Percentiles rank a stretch among this genome's conserved stretches.
These are phyloP conservation scores for Diversispora epigaea DNA, from an alignment of 192 early-diverging fungal genomes.

Conservation along the genomic window DNA sequence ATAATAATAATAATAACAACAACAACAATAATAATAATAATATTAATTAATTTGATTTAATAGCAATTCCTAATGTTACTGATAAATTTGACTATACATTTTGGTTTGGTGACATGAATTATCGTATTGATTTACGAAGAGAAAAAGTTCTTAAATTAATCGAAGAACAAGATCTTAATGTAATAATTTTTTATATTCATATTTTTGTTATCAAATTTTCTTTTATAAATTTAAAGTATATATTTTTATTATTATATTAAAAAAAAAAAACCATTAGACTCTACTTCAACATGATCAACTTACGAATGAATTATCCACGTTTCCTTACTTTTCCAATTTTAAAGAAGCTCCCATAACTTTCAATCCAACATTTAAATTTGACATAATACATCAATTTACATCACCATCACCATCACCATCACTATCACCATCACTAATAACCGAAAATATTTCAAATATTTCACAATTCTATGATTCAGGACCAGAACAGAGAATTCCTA, in stretches of 20 bases:
- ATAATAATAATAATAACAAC: too few relatives aligned
- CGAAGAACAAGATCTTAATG: slow-evolving; percentile 48
- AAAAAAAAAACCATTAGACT: slow-evolving; percentile 31
- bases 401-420: background rate
- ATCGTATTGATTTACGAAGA: slow-evolving; percentile 61
- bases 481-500: slow-evolving; percentile 47
- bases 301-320: slow-evolving; percentile 30
- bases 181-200: background rate
- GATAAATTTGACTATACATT: slow-evolving; percentile 60
- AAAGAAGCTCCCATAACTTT: slow-evolving; percentile 67
- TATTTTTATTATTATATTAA: background rate
- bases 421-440: background rate
- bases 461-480: slow-evolving; percentile 41
- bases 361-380: slow-evolving; percentile 81
- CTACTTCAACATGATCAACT: slow-evolving; percentile 51
- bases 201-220: background rate
- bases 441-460: background rate
- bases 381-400: slow-evolving; percentile 39
- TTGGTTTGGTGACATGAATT: slow-evolving; percentile 81
- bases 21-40: too few relatives aligned
- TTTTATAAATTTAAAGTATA: too few relatives aligned
- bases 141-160: slow-evolving; percentile 51
- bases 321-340: slow-evolving; percentile 49
- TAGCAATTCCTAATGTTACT: slow-evolving; percentile 36
- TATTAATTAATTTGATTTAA: background rate